A percentile compares a stretch with the other conserved stretches of the same genome.
phyloP scores from a whole-genome alignment of 352 stramenopile species.

The Paralagenidium karlingii region DNA sequence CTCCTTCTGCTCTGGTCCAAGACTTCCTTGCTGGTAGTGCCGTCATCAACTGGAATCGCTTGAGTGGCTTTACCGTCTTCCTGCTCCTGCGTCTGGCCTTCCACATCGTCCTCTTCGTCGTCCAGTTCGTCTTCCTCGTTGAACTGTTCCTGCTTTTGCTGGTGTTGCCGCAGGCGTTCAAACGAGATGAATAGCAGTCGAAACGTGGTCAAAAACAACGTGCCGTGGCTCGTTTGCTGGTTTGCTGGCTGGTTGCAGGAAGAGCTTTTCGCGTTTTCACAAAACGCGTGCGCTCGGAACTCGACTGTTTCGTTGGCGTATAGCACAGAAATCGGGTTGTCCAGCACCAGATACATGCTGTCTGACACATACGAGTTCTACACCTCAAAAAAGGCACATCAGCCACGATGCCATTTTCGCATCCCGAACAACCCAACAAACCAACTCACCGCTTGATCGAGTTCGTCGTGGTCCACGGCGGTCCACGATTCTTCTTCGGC shows the following conservation, averaged over 20 bases:
- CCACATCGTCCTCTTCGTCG: no score
- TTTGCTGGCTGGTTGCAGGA: conserved; percentile 2
- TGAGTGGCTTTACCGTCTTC: no score
- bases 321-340: conserved; percentile 36
- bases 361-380: conserved; percentile 67
- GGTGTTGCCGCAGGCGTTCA: no score
- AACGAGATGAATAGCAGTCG: conserved; percentile 64
- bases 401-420: conserved; percentile 1
- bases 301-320: conserved; percentile 52
- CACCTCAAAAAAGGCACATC: conserved; percentile 1
- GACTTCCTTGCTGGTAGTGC: no score
- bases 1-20: no score
- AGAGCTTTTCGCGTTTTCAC: conserved; percentile 28
- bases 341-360: conserved; percentile 72
- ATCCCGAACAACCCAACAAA: background rate
- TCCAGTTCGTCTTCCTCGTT: no score
- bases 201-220: conserved; percentile 63
- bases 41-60: no score
- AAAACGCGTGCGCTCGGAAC: conserved; percentile 62
- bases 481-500: conserved; percentile 83
- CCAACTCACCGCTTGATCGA: conserved; percentile 50
- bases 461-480: conserved; percentile 62
- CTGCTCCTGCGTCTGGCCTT: no score
- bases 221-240: no score
- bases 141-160: no score